These are phyloP conservation scores for Heterobasidion occidentale DNA, from an alignment of 1,284 basidiomycete species.

Conservation along the genomic window DNA sequence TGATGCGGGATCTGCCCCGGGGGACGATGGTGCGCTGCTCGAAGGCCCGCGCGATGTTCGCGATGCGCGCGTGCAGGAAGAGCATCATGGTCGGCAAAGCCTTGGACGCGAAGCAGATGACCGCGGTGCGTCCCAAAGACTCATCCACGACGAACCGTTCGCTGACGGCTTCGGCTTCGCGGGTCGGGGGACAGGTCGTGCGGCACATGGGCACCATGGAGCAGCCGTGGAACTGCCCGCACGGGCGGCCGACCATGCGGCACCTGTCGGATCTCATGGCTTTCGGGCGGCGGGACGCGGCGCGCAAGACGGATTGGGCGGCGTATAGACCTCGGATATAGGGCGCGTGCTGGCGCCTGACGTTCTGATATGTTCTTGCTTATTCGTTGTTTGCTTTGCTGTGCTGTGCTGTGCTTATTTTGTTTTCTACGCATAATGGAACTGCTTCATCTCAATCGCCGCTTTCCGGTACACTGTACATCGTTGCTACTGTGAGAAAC, in stretches of 20 bases:
- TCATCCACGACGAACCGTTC: slow-evolving; percentile 3
- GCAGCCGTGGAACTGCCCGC: slow-evolving; percentile 97
- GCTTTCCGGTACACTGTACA: too few species aligned
- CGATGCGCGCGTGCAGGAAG: slow-evolving; percentile 90
- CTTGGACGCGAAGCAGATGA: slow-evolving; percentile 76
- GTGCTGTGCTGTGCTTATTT: too few species aligned
- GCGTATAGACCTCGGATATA: background rate
- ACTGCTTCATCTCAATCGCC: too few species aligned
- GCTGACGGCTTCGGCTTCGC: background rate
- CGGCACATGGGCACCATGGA: slow-evolving; percentile 94
- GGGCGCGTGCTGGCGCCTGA: too few species aligned
- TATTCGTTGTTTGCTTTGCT: too few species aligned
- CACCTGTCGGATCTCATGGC: slow-evolving; percentile 49
- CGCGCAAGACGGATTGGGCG: slow-evolving; percentile 12
- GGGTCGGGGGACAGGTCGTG: slow-evolving; percentile 51
- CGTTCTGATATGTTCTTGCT: too few species aligned
- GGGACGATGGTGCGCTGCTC: slow-evolving; percentile 84
- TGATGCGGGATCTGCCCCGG: slow-evolving; percentile 70
- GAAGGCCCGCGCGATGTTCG: slow-evolving; percentile 95
- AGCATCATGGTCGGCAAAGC: slow-evolving; percentile 96
- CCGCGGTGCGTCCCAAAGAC: slow-evolving; percentile 34
- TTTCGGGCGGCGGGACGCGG: background rate
- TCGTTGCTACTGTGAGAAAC: too few species aligned
- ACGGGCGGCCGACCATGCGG: slow-evolving; percentile 94
- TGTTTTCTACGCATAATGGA: too few species aligned